Percentiles rank a stretch among this genome's conserved stretches.
Evolutionary conservation across 2,329 filamentous ascomycete species (phyloP).

Genomic region (Alternaria triticimaculans): DNA sequence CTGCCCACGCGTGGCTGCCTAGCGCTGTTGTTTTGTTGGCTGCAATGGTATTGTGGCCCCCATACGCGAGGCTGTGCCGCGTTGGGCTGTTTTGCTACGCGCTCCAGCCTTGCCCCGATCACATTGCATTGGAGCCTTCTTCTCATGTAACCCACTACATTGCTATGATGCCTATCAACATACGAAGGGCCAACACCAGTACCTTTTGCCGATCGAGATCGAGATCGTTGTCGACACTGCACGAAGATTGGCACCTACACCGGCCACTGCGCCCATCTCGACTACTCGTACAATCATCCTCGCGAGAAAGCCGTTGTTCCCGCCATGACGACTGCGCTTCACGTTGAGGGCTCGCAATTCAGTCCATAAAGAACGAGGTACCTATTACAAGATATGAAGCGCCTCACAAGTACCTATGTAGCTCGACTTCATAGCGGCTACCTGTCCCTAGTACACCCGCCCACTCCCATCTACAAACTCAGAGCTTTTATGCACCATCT

Average conservation of each 20-base stretch:
- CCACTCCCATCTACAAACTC: background rate
- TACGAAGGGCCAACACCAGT: background rate
- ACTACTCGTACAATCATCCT: background rate
- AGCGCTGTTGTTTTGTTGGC: background rate
- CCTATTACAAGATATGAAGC: background rate
- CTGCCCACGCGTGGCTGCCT: background rate
- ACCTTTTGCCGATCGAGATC: background rate
- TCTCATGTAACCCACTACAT: background rate
- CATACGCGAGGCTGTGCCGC: background rate
- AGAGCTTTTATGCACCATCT: background rate
- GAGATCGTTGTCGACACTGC: background rate
- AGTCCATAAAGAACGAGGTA: background rate
- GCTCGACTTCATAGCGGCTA: background rate
- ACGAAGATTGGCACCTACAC: background rate
- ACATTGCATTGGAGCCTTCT: too few species aligned
- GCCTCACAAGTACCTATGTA: background rate
- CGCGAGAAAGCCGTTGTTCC: background rate
- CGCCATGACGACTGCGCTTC: background rate
- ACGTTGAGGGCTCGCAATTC: background rate
- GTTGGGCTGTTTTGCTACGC: background rate
- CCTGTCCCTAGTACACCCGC: background rate
- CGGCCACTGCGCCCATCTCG: background rate
- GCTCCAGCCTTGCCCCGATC: background rate
- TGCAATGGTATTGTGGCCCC: background rate
- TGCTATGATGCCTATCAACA: background rate